A percentile compares a stretch with the other conserved stretches of the same genome.
phyloP scores from a whole-genome alignment of 2,329 filamentous ascomycete genomes.

The Chaetoscypha palmicola region DNA sequence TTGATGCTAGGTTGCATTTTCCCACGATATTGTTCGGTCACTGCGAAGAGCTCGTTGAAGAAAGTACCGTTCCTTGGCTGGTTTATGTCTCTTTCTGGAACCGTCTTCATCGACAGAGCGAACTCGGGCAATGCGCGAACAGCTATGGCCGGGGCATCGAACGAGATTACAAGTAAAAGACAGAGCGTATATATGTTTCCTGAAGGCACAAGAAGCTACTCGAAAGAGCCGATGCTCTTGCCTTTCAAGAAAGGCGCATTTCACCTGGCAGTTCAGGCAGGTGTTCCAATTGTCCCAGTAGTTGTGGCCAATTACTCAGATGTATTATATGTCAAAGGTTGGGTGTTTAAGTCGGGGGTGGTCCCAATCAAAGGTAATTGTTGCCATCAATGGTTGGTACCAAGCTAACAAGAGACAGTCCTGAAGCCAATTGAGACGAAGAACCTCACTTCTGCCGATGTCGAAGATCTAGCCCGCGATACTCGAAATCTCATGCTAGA shows the following conservation, averaged over 20 bases:
- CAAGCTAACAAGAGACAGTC: slow-evolving; percentile 41
- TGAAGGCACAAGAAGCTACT: slow-evolving; percentile 89
- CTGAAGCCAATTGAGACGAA: slow-evolving; percentile 74
- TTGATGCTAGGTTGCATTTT: slow-evolving; percentile 85
- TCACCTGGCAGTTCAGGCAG: slow-evolving; percentile 88
- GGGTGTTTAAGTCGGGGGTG: slow-evolving; percentile 59
- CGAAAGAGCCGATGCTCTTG: slow-evolving; percentile 70
- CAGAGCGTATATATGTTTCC: slow-evolving; percentile 84
- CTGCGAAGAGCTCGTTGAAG: slow-evolving; percentile 80
- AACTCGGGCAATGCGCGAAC: slow-evolving; percentile 76
- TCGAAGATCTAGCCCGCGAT: slow-evolving; percentile 62
- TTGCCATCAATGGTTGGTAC: background rate
- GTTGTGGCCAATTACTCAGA: slow-evolving; percentile 75
- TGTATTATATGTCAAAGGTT: slow-evolving; percentile 56
- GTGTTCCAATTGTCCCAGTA: slow-evolving; percentile 85
- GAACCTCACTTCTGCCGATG: slow-evolving; percentile 65
- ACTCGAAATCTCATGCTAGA: slow-evolving; percentile 71
- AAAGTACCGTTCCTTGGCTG: slow-evolving; percentile 80
- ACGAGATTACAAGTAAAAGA: slow-evolving; percentile 64
- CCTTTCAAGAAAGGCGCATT: slow-evolving; percentile 99
- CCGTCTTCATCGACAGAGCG: slow-evolving; percentile 90
- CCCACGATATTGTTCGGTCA: slow-evolving; percentile 85
- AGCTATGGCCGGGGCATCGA: slow-evolving; percentile 76
- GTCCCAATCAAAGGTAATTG: slow-evolving; percentile 67
- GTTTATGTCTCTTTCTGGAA: slow-evolving; percentile 85